Base-by-base conservation (phyloP, 805 yeast genomes). In the Metschnikowia arizonensis region DNA sequence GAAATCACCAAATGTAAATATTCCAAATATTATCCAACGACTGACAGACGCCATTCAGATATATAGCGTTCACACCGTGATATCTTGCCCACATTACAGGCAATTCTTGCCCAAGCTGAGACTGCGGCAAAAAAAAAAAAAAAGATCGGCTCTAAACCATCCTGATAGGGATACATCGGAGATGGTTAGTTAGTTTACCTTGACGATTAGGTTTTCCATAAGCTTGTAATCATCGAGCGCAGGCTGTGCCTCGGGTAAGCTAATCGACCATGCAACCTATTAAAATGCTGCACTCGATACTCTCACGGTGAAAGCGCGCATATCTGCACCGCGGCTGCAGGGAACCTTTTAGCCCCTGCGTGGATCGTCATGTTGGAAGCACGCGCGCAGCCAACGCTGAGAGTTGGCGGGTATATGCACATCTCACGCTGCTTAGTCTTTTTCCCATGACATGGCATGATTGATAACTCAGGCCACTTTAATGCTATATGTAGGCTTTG, bases 261-360 rank as follows among this genome's bases (percentile, higher is more conserved):
- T n/a, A 37, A 7, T 37, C 40, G 32, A 37, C 40, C 33, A 28
- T 37, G 40, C 40, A 29, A 37, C 40, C 40, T 37, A 37, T 37
- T 28, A 12, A 15, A 37, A 28, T 12, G 33, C 14, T 3, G 25
- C 18, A 37, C 33, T 37, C 40, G 25, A 17, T 19, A 18, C 32
- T 25, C 19, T 8, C 19, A 24, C 29, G n/a, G 29, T 34, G 33
- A 17, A 18, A 10, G 29, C 10, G 25, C 25, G 33, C 33, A 37
- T 9, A 5, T 37, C 18, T 37, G 40, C 40, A 37, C 32, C 33
- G 40, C 40, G 40, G 40, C 40, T 37, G 40, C 40, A 37, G 25
- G 25, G 40, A 37, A 37, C 18, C 25, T 29, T 15, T 28, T 18
- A 29, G 40, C 33, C 33, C 40, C 40, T 37, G 40, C 40, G 33